Evolutionary conservation across 306 rosid genomes (phyloP).

Genomic region (Quercus gilva): DNA sequence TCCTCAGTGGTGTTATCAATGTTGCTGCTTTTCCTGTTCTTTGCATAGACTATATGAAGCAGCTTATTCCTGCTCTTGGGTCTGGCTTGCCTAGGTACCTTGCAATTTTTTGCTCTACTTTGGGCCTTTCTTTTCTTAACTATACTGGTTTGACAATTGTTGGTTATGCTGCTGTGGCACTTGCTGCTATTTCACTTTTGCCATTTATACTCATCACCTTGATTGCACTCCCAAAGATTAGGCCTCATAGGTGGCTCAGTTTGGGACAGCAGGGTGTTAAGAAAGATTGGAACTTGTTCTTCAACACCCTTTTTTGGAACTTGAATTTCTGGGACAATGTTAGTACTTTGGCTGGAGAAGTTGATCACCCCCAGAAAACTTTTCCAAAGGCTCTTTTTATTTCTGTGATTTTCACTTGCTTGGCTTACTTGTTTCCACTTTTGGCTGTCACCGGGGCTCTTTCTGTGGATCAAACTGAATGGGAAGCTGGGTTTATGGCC

Average conservation of each 20-base stretch:
- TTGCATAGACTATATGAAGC: slow-evolving; percentile 51
- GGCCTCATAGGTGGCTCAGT: slow-evolving; percentile 49
- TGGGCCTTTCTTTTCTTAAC: slow-evolving; percentile 43
- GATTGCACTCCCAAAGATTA: slow-evolving; percentile 54
- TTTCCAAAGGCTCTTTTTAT: slow-evolving; percentile 55
- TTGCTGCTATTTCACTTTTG: slow-evolving; percentile 49
- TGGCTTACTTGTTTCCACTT: slow-evolving; percentile 46
- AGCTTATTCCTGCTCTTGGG: slow-evolving; percentile 26
- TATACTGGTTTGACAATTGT: slow-evolving; percentile 56
- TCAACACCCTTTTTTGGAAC: slow-evolving; percentile 67
- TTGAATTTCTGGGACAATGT: slow-evolving; percentile 73
- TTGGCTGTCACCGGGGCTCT: slow-evolving; percentile 48
- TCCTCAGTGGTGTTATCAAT: slow-evolving; percentile 55
- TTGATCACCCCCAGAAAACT: slow-evolving; percentile 47
- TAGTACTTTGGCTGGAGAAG: slow-evolving; percentile 63
- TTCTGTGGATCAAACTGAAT: slow-evolving; percentile 26
- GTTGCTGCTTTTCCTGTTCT: slow-evolving; percentile 57
- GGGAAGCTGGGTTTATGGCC: slow-evolving; percentile 44
- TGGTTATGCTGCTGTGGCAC: slow-evolving; percentile 46
- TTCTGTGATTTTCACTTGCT: slow-evolving; percentile 51
- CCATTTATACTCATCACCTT: slow-evolving; percentile 47
- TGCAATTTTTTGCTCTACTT: slow-evolving; percentile 34
- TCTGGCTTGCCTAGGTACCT: slow-evolving; percentile 32
- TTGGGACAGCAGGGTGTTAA: slow-evolving; percentile 36
- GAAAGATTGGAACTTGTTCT: slow-evolving; percentile 51